Base-by-base conservation (phyloP, 768 basidiomycete genomes). In the Russula compacta region DNA sequence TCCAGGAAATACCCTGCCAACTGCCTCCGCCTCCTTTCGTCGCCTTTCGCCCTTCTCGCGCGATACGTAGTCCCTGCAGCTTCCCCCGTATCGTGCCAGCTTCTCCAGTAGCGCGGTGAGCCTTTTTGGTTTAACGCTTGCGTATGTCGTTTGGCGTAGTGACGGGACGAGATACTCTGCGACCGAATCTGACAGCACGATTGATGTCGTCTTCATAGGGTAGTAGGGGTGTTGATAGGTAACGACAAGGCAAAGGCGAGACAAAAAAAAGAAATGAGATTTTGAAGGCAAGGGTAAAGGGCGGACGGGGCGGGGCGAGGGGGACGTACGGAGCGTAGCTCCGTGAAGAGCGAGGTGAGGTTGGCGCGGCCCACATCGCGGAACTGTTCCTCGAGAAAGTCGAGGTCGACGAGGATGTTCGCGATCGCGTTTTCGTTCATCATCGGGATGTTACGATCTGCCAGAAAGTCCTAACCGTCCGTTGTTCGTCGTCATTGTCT, bases 401-500 rank as follows among this genome's bases (percentile, higher is more conserved):
- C 84, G 61, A 94, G 81, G 70, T 98, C 95, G 50, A 88, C 82
- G 56, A 89, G 76, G 52, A 98, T 80, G 66, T 95, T 95, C 36
- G 86, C 83, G 46, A 97, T 79, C 1, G 90, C 93, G 67, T 89
- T 87, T 68, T 98, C 93, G 68, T 95, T 98, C 77, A 95, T 82
- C 75, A 80, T 80, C 8, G 78, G 74, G 29, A 93, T 81, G 60
- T 87, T 86, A 4, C 85, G 79, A 10, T 90, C 89, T 21, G 83
- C 81, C 69, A 94, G 72, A 72, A 92, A 90, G 60, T 84, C 82
- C 92, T 95, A 65, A 6, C 19, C 8, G 5, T 29, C 15, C 15
- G 17, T 35, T 9, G n/a, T 35, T 12, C 11, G 24, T 48, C 36
- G 21, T 51, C 50, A 52, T 48, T 43, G 17, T 19, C 53, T 39